Evolutionary conservation across 2,329 filamentous ascomycete species (phyloP), one percentile per base, ranked within the genome.

Genomic region (Chaetomiaceae sp.): DNA sequence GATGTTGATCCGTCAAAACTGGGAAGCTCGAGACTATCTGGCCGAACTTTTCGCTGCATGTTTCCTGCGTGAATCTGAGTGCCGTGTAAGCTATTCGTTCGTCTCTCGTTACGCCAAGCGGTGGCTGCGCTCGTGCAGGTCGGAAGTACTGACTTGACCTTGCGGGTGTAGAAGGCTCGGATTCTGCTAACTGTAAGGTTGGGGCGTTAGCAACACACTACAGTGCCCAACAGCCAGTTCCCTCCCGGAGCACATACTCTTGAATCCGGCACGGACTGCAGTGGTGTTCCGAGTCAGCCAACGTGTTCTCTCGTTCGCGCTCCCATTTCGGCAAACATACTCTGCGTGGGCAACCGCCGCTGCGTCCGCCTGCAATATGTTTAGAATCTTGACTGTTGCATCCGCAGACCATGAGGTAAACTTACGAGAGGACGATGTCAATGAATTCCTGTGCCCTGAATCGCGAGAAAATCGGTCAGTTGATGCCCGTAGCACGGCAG

Each of bases 21-120:
- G 93, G 93, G 63, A 98, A 96, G 60, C 86, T 88, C 67, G 95
- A 87, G 62, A 97, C 81, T 62, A 96, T 96, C 50, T 83, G 79
- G 57, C 81, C 81, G 57, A 98, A 82, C 71, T 97, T 97, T 68
- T 98, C 93, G 56, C 83, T 58, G 52, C 55, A 96, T 34, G 91
- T 97, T 72, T 98, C 93, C 63, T 91, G 84, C 6, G 93, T 96
- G 71, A 89, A 98, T 29, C 53, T 57, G 34, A 22, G 29, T 14
- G n/a, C 20, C n/a, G 26, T 22, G 49, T 51, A 38, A 53, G 54
- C 42, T 42, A 22, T 30, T 44, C 17, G 17, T 30, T 38, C 14
- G 29, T 42, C 32, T 24, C 15, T 38, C 20, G 19, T 3, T 9
- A 17, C 20, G 2, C 19, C 26, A 17, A 11, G 20, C 3, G 27